phyloP scores from a whole-genome alignment of 345 rosid species.

The Lumnitzera littorea region DNA sequence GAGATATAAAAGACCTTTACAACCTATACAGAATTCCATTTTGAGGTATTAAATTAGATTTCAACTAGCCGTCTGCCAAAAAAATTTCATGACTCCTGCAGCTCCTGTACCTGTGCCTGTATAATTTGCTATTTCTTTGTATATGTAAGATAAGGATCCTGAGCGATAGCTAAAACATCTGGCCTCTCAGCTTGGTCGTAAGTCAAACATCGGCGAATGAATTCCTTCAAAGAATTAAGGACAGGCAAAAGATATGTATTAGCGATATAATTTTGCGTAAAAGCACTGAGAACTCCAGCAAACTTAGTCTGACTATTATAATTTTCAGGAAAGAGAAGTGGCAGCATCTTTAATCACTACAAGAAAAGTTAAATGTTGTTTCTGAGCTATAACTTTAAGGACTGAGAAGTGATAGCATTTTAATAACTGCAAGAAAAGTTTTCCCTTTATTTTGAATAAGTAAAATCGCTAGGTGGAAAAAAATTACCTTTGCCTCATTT shows the following conservation, averaged over 20 bases:
- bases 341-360: too few species aligned
- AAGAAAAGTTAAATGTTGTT: background rate
- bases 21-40: conserved; percentile 39
- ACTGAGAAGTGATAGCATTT: background rate
- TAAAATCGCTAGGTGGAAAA: background rate
- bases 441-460: background rate
- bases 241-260: background rate
- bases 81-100: background rate
- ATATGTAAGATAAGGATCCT: conserved; percentile 79
- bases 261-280: too few species aligned
- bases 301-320: background rate
- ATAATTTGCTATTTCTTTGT: conserved; percentile 42
- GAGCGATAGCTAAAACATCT: conserved; percentile 76
- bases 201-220: conserved; percentile 84
- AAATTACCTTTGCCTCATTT: conserved; percentile 85
- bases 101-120: conserved; percentile 14
- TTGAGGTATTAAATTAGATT: conserved; percentile 8
- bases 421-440: too few species aligned
- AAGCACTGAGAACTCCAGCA: too few species aligned
- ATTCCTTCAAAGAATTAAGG: conserved; percentile 45
- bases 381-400: background rate
- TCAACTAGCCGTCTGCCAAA: background rate
- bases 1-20: conserved; percentile 19
- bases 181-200: conserved; percentile 90
- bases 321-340: background rate